Base-by-base conservation (phyloP, 2,329 filamentous ascomycete genomes). In the Parastagonospora avenae region DNA sequence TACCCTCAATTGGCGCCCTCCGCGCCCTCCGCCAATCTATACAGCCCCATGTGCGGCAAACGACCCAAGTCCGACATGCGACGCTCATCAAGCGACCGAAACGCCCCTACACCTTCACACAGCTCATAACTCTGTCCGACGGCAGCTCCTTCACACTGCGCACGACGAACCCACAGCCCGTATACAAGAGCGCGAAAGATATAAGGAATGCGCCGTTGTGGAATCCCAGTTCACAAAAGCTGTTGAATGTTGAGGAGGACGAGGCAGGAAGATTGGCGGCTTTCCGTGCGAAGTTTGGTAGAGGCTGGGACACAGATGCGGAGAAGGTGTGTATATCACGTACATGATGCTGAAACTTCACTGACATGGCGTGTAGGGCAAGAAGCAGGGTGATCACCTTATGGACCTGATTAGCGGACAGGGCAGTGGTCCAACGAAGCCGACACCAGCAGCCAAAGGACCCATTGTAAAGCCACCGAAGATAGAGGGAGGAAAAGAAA, bases 51-150 rank as follows among this genome's bases (percentile, higher is more conserved):
- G 46, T 59, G 32, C 57, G 41, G 14, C 55, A 54, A 16, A 46
- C 52, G 29, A 58, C 64, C 42, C 89, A 92, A 78, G 80, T 86
- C 71, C 88, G 92, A 54, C 85, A 91, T 72, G 94, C 94, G 45
- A 92, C 90, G 19, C 89, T 96, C 57, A 85, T 97, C 70, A 84
- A 83, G 55, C 91, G 94, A 12, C 92, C 92, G n/a, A 89, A 92
- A 69, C 86, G 92, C 5, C 93, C 94, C 36, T 97, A 97, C 82
- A 91, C 88, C 62, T 97, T 97, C 81, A 97, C 93, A n/a, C 94
- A 99, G 77, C 84, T 99, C 54, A 82, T 99, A 62, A 92, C 92
- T 46, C 88, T 97, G 59, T 91, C 89, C 35, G 94, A 99, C 79
- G 94, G 94, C 64, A 90, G 85, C 67, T 89, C 92, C 53, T 97